Evolutionary conservation across 1,139 yeast genomes (phyloP).

Genomic region (Scheffersomyces segobiensis): DNA sequence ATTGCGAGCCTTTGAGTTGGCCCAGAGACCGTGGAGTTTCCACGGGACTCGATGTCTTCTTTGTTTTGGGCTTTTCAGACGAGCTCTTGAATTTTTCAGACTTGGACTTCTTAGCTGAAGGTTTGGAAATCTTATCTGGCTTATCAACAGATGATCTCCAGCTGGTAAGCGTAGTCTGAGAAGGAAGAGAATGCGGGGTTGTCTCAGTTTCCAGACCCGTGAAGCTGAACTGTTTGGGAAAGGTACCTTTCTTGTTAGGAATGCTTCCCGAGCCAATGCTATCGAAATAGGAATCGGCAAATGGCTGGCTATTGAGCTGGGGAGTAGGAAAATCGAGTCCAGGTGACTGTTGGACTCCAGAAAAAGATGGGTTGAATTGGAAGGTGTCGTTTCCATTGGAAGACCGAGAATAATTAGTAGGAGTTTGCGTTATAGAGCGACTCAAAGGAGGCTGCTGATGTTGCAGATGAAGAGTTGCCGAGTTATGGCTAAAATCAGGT

Average conservation of each 20-base stretch:
- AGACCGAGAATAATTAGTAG: conserved; percentile 9
- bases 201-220: not conserved
- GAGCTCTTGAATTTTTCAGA: not conserved
- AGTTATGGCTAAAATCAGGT: conserved; percentile 17
- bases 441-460: conserved; percentile 11
- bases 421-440: conserved; percentile 17
- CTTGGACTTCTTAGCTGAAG: conserved; percentile 2
- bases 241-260: not conserved
- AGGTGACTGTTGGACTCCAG: conserved; percentile 1
- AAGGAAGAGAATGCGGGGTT: conserved; percentile 2
- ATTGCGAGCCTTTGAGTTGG: not conserved
- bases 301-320: not conserved
- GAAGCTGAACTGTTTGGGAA: not conserved
- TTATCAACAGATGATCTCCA: not conserved
- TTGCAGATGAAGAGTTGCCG: conserved; percentile 6
- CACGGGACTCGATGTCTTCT: not conserved
- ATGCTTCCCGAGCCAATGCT: not conserved
- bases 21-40: not conserved
- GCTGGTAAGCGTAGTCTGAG: not conserved
- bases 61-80: not conserved
- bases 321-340: not conserved
- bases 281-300: not conserved
- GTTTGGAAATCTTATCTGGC: not conserved
- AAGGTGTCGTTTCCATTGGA: conserved; percentile 7
- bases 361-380: conserved; percentile 7